phyloP scores from a whole-genome alignment of 78 protist species.

The Tieghemostelium lacteum region DNA sequence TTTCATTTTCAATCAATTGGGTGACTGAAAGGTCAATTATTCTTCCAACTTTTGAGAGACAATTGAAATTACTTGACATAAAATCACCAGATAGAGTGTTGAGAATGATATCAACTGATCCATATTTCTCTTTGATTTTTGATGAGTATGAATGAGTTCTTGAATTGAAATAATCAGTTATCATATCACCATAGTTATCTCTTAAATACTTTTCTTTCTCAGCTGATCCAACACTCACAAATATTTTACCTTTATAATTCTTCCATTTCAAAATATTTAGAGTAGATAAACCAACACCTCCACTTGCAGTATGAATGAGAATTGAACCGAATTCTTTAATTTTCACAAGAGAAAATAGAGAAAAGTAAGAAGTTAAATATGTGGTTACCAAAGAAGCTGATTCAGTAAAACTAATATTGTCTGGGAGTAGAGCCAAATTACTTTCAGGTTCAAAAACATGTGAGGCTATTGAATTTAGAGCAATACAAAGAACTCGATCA shows the following conservation, averaged over 20 bases:
- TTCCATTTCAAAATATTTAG: slow-evolving; percentile 22
- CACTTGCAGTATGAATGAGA: slow-evolving; percentile 1
- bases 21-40: slow-evolving; percentile 61
- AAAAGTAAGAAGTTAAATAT: background rate
- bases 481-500: slow-evolving; percentile 8
- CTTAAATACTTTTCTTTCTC: slow-evolving; percentile 36
- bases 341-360: background rate
- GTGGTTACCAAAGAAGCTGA: slow-evolving; percentile 30
- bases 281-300: background rate
- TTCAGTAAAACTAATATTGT: background rate
- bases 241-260: background rate
- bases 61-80: slow-evolving; percentile 32
- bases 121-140: background rate
- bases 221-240: slow-evolving; percentile 9
- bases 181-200: slow-evolving; percentile 13
- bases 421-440: slow-evolving; percentile 29
- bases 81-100: slow-evolving; percentile 40
- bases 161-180: background rate
- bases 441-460: too few species aligned
- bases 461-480: background rate
- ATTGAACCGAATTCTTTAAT: background rate
- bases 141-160: background rate
- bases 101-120: slow-evolving; percentile 77
- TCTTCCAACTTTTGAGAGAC: slow-evolving; percentile 47
- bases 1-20: background rate